Evolutionary conservation across 208 protist genomes (phyloP), one percentile per base, ranked within the genome.

Genomic region (Trypanosoma grayi): DNA sequence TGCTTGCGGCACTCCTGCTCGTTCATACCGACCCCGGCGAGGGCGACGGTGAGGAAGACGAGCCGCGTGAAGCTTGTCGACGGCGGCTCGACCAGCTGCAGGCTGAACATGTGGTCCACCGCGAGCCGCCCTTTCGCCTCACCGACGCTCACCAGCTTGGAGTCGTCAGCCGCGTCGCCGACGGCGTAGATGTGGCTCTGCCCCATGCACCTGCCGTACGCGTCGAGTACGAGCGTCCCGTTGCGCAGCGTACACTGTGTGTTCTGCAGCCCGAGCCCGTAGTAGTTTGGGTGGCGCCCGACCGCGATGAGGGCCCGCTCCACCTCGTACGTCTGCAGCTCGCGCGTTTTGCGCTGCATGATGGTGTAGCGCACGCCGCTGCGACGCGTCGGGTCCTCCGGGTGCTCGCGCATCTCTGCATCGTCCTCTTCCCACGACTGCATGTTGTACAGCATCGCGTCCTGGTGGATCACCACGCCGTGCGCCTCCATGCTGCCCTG

Each of bases 321-420:
- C 40, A 93, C 87, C n/a, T 88, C 54, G 45, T 72, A 81, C 1
- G 83, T 89, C 30, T 75, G 65, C 41, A 90, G 58, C 61, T 75
- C 44, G 33, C 68, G 54, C 8, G 82, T 86, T 20, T 63, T 60
- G 25, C 75, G 56, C 56, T 90, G 54, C 74, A 83, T 81, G 36
- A 93, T 74, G 31, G 82, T 90, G 73, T 92, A 89, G 74, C 87
- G 79, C 39, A 93, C 81, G n/a, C 75, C 81, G 13, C 46, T 48
- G 7, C 57, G 70, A 31, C 51, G 47, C 9, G 24, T 37, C 7
- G 55, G 39, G 50, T 71, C 66, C 3, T 51, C 57, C 28, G 63
- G 46, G 51, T 68, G 56, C 7, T 63, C 50, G 24, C n/a, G 18
- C 41, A 62, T 60, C 33, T 73, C 72, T 40, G 47, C 57, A 10